Base-by-base conservation (phyloP, 108 stramenopile species). In the Nitzschia inconspicua region DNA sequence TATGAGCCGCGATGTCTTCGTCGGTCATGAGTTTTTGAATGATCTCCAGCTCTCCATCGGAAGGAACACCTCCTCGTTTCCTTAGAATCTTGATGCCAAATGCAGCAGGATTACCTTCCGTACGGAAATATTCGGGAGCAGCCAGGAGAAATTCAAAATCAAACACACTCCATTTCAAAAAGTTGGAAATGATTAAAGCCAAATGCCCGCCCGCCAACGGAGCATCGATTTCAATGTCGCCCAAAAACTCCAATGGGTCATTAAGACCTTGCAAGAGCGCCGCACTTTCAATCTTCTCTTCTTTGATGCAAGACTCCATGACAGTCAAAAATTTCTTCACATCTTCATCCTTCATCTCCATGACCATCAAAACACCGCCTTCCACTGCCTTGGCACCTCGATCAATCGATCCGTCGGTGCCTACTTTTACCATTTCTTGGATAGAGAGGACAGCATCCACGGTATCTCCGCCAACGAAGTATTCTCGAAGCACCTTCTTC, bases 161-260 rank as follows among this genome's bases (percentile, higher is more conserved):
- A 23, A 86, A 31, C 31, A 68, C 65, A 16, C 72, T 70, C 32
- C 65, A 49, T 31, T 77, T 69, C 27, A 86, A 60, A 11, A 83
- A 64, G 52, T 77, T 65, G 30, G 81, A 75, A 42, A 88, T 41
- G 61, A 93, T 84, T 25, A 36, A 34, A 3, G 77, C 68, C 64
- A 88, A 58, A 49, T 83, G 75, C 14, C 53, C 71, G 7, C 62
- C 59, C 1, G 91, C 91, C 30, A 84, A 51, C 20, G 91, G 91
- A 18, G 91, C 91, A 65, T 93, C 91, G 29, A 89, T 83, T 47
- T 78, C 78, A 57, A 93, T 72, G 47, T 93, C 91, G 13, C 46
- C 44, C 27, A 88, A 56, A 44, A 82, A 88, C 52, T 93, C 88
- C 68, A 93, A 68, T 32, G 88, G 85, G 80, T 83, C 83, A 19